A percentile compares a stretch with the other conserved stretches of the same genome.
Evolutionary conservation across 768 basidiomycete species (phyloP).

Genomic region (Boletus pseudo-olivaceus): DNA sequence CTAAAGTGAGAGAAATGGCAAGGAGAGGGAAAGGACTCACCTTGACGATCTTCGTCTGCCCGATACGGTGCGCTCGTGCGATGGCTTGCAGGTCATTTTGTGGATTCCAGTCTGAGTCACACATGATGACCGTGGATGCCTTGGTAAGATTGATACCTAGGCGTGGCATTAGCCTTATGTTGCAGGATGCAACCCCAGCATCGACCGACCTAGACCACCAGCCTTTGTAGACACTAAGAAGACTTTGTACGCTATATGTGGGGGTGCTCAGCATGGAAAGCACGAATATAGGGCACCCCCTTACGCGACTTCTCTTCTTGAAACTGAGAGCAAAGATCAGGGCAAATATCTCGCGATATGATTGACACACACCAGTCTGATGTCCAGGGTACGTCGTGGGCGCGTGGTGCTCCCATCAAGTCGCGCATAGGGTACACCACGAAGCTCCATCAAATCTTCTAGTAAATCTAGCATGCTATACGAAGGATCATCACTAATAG

Average conservation of each 20-base stretch:
- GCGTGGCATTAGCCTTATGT: slow-evolving; percentile 19
- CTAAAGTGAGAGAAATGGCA: neutral
- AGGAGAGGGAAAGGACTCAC: slow-evolving; percentile 27
- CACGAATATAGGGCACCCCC: slow-evolving; percentile 12
- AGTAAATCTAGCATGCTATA: slow-evolving; percentile 63
- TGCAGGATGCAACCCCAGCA: neutral
- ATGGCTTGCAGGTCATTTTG: slow-evolving; percentile 85
- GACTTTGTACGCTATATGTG: slow-evolving; percentile 51
- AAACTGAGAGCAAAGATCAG: slow-evolving; percentile 37
- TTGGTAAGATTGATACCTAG: slow-evolving; percentile 79
- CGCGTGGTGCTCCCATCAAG: slow-evolving; percentile 55
- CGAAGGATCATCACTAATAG: neutral
- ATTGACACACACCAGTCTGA: slow-evolving; percentile 43
- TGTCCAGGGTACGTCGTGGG: slow-evolving; percentile 54
- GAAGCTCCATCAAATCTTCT: slow-evolving; percentile 62
- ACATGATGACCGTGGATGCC: slow-evolving; percentile 78
- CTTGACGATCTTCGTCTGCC: slow-evolving; percentile 69
- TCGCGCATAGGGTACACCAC: slow-evolving; percentile 57
- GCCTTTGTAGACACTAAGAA: slow-evolving; percentile 71
- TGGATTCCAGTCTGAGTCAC: slow-evolving; percentile 67
- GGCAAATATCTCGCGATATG: neutral
- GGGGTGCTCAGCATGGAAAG: slow-evolving; percentile 3
- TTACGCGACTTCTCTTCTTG: slow-evolving; percentile 56
- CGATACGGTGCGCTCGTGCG: slow-evolving; percentile 79
- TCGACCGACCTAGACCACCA: slow-evolving; percentile 56